These are phyloP conservation scores for Pharus latifolius DNA, from an alignment of 176 grass and related monocot genomes.

Conservation along the genomic window DNA sequence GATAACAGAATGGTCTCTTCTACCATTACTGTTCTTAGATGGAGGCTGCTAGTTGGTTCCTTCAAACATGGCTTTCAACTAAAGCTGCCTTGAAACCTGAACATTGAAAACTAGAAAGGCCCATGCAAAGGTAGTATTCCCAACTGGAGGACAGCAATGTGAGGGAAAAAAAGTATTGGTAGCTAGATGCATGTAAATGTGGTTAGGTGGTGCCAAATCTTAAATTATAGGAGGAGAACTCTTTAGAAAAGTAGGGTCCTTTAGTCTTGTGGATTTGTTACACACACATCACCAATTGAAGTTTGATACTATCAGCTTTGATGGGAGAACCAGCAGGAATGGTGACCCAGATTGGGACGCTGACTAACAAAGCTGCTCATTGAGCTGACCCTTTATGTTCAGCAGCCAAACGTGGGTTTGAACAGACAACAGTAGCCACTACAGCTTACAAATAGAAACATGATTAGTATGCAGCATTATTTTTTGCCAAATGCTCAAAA, in stretches of 20 bases:
- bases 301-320: background rate
- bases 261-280: background rate
- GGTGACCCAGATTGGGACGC: background rate
- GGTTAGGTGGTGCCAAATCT: background rate
- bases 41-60: background rate
- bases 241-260: background rate
- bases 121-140: background rate
- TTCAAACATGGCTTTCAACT: background rate
- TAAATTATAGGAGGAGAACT: background rate
- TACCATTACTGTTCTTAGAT: background rate
- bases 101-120: background rate
- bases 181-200: background rate
- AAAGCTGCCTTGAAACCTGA: slow-evolving; percentile 4
- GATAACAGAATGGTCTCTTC: background rate
- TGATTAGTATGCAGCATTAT: background rate
- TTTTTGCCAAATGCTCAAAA: too few relatives aligned
- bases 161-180: background rate
- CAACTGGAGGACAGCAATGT: background rate
- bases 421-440: too few relatives aligned
- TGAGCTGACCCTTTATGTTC: too few relatives aligned
- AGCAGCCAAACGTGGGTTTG: too few relatives aligned
- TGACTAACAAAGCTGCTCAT: background rate
- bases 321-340: background rate
- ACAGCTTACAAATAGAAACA: too few relatives aligned
- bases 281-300: background rate